Base-by-base conservation (phyloP, 495 filamentous ascomycete genomes). In the Annulohypoxylon bovei region DNA sequence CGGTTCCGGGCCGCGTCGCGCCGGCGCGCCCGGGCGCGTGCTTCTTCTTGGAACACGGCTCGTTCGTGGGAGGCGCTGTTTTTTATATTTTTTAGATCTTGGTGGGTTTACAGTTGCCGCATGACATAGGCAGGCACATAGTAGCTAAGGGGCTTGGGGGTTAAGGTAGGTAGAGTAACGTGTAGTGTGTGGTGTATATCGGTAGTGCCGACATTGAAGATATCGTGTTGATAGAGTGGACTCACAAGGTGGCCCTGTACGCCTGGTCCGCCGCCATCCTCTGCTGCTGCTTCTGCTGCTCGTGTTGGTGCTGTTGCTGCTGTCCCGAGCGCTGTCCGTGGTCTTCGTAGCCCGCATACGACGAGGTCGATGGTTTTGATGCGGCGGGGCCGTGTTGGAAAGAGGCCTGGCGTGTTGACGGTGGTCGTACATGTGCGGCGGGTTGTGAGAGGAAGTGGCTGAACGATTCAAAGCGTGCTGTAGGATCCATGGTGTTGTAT, bases 61-160 rank as follows among this genome's bases (percentile, higher is more conserved):
- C 69, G 63, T 55, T 72, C 69, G 69, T 72, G 69, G 20, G 69
- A 72, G 42, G 69, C 58, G 63, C 69, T 69, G 35, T 60, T 40
- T 53, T 11, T 40, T 4, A 14, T n/a, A n/a, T n/a, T n/a, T n/a
- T n/a, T 20, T 53, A 53, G 18, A 11, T n/a, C n/a, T 44, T 18
- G 44, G 42, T 23, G 4, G 20, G 16, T 42, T 20, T 20, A 20
- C 1, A 18, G n/a, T 18, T 42, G 37, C n/a, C n/a, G n/a, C n/a
- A n/a, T n/a, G 12, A 16, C 16, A n/a, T 40, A n/a, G n/a, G n/a
- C n/a, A n/a, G n/a, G n/a, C n/a, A n/a, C n/a, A n/a, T n/a, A n/a
- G n/a, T n/a, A n/a, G n/a, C n/a, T n/a, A n/a, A n/a, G n/a, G n/a
- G n/a, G n/a, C n/a, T 16, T 16, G n/a, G n/a, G 16, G 14, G 39